phyloP scores from a whole-genome alignment of 2,329 filamentous ascomycete species.

The Aureobasidium namibiae region DNA sequence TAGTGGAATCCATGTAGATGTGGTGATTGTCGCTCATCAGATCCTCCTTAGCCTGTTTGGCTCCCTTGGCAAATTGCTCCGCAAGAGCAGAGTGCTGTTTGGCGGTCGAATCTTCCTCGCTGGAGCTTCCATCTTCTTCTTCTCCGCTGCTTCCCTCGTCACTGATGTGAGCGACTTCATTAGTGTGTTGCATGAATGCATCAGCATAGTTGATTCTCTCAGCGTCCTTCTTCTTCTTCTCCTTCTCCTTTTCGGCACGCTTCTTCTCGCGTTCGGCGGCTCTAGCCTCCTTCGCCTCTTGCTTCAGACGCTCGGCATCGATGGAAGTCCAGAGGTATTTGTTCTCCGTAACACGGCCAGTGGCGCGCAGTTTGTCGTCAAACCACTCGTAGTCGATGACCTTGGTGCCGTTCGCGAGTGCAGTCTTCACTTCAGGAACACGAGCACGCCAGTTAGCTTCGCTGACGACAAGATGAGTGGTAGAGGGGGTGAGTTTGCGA shows the following conservation, averaged over 20 bases:
- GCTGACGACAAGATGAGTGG: conserved; percentile 68
- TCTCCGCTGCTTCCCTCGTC: not conserved
- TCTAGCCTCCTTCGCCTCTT: conserved; percentile 24
- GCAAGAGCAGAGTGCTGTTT: not conserved
- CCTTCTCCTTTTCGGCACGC: conserved; percentile 15
- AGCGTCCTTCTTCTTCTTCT: conserved; percentile 24
- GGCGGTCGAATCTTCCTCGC: not conserved
- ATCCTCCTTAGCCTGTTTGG: conserved; percentile 22
- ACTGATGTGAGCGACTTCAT: not conserved
- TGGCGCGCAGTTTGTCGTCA: conserved; percentile 38
- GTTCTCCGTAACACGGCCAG: conserved; percentile 25
- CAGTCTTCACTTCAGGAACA: not conserved
- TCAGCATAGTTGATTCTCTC: conserved; percentile 19
- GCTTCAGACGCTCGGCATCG: conserved; percentile 19
- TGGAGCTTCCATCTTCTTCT: not conserved
- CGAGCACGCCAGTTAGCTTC: conserved; percentile 48
- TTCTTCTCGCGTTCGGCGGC: conserved; percentile 23
- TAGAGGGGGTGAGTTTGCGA: conserved; percentile 40
- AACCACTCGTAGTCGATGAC: conserved; percentile 39
- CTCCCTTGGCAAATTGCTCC: conserved; percentile 19
- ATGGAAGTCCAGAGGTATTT: conserved; percentile 27
- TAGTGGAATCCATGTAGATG: conserved; percentile 54
- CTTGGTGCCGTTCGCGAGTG: conserved; percentile 16
- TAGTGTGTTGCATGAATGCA: conserved; percentile 8
- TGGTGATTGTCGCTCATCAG: conserved; percentile 46